phyloP scores from a whole-genome alignment of 257 asterid species.

The Plantago major region DNA sequence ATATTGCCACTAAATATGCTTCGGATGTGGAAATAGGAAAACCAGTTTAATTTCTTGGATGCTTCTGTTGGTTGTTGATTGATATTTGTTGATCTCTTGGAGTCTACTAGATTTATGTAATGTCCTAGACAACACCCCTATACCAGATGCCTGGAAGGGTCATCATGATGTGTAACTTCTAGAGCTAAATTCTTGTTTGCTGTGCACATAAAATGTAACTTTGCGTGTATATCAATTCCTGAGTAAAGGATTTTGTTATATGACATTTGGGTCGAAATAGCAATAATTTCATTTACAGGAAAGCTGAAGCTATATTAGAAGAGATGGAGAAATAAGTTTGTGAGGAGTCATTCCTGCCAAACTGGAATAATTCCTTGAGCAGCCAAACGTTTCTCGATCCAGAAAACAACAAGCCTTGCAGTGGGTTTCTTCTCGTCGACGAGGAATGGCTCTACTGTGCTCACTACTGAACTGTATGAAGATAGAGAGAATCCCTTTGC shows the following conservation, averaged over 20 bases:
- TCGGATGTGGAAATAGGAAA: too few relatives aligned
- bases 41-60: too few relatives aligned
- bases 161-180: too few relatives aligned
- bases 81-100: too few relatives aligned
- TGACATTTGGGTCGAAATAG: neutral
- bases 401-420: slow-evolving; percentile 64
- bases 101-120: too few relatives aligned
- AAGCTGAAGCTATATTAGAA: neutral
- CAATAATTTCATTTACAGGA: slow-evolving; percentile 13
- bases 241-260: neutral
- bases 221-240: too few relatives aligned
- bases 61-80: too few relatives aligned
- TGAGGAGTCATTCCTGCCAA: slow-evolving; percentile 46
- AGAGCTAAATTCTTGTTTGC: too few relatives aligned
- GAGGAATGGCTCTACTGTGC: slow-evolving; percentile 83
- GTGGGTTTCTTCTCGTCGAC: slow-evolving; percentile 81
- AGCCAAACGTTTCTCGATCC: slow-evolving; percentile 96
- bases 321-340: neutral
- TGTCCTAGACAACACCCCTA: too few relatives aligned
- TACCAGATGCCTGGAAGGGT: too few relatives aligned
- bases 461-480: slow-evolving; percentile 59
- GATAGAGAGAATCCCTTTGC: slow-evolving; percentile 74
- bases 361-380: slow-evolving; percentile 93
- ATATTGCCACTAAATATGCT: neutral
- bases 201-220: too few relatives aligned